phyloP scores from a whole-genome alignment of 139 green algal species.

The Pseudopediastrum boryanum region DNA sequence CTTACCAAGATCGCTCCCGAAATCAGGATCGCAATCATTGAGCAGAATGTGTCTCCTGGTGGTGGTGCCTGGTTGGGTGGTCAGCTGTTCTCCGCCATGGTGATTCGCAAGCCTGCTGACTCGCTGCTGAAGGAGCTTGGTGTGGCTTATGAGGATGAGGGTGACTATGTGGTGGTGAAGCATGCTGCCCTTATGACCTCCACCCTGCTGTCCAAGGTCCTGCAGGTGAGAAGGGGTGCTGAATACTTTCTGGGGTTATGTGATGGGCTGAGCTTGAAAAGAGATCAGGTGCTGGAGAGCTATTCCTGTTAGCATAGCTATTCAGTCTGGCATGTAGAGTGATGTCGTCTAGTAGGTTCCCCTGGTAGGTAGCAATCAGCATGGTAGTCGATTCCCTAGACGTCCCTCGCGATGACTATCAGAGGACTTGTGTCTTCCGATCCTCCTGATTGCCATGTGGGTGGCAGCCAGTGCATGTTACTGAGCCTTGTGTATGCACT shows the following conservation, averaged over 20 bases:
- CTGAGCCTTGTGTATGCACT: too few relatives aligned
- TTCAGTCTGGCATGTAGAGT: too few relatives aligned
- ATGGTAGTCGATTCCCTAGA: too few relatives aligned
- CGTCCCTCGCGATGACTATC: too few relatives aligned
- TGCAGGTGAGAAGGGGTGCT: conserved; percentile 63
- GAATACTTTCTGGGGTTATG: background rate
- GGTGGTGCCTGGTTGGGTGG: conserved; percentile 95
- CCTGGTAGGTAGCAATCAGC: too few relatives aligned
- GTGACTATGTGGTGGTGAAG: conserved; percentile 95
- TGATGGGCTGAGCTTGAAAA: background rate
- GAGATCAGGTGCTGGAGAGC: background rate
- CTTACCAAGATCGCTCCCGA: conserved; percentile 90
- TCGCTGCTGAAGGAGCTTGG: conserved; percentile 86
- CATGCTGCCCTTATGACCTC: conserved; percentile 96
- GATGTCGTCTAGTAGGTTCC: too few relatives aligned
- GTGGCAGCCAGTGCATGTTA: too few relatives aligned
- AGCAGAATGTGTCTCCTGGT: conserved; percentile 77
- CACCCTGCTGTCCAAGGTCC: conserved; percentile 93
- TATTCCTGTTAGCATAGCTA: too few relatives aligned
- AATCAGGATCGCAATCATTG: conserved; percentile 91
- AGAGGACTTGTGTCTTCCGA: too few relatives aligned
- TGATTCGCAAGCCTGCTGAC: conserved; percentile 95
- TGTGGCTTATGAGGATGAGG: conserved; percentile 91
- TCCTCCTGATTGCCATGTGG: too few relatives aligned
- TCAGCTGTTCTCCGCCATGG: conserved; percentile 96